Percentiles rank a stretch among this genome's conserved stretches.
phyloP scores from a whole-genome alignment of 495 filamentous ascomycete species.

The Penicillium turbatum region DNA sequence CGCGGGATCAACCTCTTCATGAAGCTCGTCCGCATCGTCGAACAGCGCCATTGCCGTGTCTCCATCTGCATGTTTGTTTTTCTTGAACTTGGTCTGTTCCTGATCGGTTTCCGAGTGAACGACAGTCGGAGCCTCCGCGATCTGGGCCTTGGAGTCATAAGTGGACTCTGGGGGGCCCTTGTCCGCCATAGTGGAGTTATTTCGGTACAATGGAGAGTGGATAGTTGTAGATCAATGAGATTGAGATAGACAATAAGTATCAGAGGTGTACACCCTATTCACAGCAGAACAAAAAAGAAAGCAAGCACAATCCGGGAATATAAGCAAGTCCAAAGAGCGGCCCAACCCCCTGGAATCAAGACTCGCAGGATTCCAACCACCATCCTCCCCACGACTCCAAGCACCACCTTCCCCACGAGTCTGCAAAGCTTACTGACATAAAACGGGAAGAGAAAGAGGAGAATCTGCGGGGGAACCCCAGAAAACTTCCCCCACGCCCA shows the following conservation, averaged over 20 bases:
- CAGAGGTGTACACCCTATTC: not conserved
- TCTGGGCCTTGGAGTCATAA: slow-evolving; percentile 22
- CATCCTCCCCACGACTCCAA: slow-evolving; percentile 6
- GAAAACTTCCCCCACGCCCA: slow-evolving; percentile 2
- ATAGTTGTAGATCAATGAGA: not conserved
- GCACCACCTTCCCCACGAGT: slow-evolving; percentile 8
- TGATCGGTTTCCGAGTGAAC: slow-evolving; percentile 27
- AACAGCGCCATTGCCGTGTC: slow-evolving; percentile 47
- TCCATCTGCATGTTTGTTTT: slow-evolving; percentile 32
- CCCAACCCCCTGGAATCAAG: not conserved
- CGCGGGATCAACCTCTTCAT: slow-evolving; percentile 45
- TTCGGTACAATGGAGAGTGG: not conserved
- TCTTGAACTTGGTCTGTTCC: slow-evolving; percentile 25
- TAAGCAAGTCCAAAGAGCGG: not conserved
- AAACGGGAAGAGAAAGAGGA: not conserved
- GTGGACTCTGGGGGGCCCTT: slow-evolving; percentile 8
- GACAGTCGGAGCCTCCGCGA: slow-evolving; percentile 21
- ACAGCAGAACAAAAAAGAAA: not conserved
- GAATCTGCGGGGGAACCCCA: slow-evolving; percentile 20
- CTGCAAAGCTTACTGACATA: slow-evolving; percentile 3
- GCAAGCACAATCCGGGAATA: not conserved
- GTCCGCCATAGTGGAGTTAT: slow-evolving; percentile 17
- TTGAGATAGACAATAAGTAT: not conserved
- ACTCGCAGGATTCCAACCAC: not conserved
- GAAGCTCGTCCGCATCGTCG: slow-evolving; percentile 35